These are phyloP conservation scores for Parietaria judaica DNA, from an alignment of 306 rosid genomes.

Conservation along the genomic window DNA sequence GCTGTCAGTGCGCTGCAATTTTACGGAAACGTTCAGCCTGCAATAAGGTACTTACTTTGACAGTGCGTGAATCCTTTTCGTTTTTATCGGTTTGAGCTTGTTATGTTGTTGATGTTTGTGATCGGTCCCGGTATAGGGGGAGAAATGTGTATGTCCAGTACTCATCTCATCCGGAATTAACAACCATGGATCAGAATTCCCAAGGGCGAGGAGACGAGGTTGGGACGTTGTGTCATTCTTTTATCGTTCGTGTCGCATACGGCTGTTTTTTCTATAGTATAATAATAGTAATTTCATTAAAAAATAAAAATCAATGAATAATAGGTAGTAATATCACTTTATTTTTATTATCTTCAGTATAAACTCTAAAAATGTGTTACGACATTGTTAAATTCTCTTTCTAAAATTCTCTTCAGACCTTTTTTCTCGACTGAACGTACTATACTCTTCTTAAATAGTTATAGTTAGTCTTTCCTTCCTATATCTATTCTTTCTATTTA, in stretches of 20 bases:
- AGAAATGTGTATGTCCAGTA: slow-evolving; percentile 98
- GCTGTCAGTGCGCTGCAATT: slow-evolving; percentile 84
- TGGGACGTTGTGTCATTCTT: slow-evolving; percentile 24
- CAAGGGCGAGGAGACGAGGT: slow-evolving; percentile 99
- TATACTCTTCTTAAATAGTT: slow-evolving; percentile 7
- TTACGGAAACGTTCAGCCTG: slow-evolving; percentile 77
- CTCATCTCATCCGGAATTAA: slow-evolving; percentile 94
- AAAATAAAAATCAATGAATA: too few relatives aligned
- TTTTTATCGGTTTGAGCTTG: slow-evolving; percentile 11
- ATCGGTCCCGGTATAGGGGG: slow-evolving; percentile 46
- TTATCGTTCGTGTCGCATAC: neutral
- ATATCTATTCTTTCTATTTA: slow-evolving; percentile 60
- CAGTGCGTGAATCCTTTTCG: neutral
- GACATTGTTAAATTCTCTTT: too few relatives aligned
- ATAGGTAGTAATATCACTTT: too few relatives aligned
- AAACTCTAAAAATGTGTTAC: too few relatives aligned
- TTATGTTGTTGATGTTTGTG: neutral
- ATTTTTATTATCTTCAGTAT: too few relatives aligned
- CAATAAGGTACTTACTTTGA: slow-evolving; percentile 52
- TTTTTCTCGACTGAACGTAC: neutral
- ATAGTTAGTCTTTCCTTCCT: slow-evolving; percentile 32
- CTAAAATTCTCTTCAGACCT: neutral
- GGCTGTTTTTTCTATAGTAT: neutral
- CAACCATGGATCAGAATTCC: slow-evolving; percentile 78
- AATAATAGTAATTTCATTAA: too few relatives aligned